These are phyloP conservation scores for Brachypodium distachyon DNA, from an alignment of 202 grass and related monocot genomes.

Conservation along the genomic window DNA sequence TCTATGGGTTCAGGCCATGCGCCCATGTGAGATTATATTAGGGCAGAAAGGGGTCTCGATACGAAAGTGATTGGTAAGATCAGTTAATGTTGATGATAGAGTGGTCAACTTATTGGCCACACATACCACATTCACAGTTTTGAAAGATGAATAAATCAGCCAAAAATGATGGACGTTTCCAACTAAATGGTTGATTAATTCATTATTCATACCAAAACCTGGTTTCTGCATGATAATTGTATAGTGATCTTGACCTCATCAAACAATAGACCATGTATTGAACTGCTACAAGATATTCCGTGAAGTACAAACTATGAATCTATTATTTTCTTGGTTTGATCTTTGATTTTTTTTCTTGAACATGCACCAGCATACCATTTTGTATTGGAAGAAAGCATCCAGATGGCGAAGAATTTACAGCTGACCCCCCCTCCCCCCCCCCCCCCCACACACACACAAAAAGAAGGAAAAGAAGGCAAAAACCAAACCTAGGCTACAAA, in stretches of 20 bases:
- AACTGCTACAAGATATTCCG: neutral
- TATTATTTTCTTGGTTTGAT: neutral
- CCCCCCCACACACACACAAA: too few relatives aligned
- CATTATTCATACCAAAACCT: neutral
- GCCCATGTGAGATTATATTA: neutral
- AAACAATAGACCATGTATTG: neutral
- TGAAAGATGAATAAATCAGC: neutral
- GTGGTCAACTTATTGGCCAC: neutral
- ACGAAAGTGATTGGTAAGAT: neutral
- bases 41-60: neutral
- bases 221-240: neutral
- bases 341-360: too few relatives aligned
- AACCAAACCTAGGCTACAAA: too few relatives aligned
- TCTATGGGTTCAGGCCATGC: neutral
- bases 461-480: too few relatives aligned
- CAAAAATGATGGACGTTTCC: too few relatives aligned
- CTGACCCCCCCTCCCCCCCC: too few relatives aligned
- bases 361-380: too few relatives aligned
- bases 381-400: too few relatives aligned
- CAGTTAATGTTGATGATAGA: neutral
- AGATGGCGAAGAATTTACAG: too few relatives aligned
- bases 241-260: neutral
- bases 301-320: neutral
- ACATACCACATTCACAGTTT: neutral
- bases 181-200: neutral